Percentiles rank a stretch among this genome's conserved stretches.
Evolutionary conservation across 2,329 filamentous ascomycete species (phyloP).

Genomic region (Pestalotiopsis sp.): DNA sequence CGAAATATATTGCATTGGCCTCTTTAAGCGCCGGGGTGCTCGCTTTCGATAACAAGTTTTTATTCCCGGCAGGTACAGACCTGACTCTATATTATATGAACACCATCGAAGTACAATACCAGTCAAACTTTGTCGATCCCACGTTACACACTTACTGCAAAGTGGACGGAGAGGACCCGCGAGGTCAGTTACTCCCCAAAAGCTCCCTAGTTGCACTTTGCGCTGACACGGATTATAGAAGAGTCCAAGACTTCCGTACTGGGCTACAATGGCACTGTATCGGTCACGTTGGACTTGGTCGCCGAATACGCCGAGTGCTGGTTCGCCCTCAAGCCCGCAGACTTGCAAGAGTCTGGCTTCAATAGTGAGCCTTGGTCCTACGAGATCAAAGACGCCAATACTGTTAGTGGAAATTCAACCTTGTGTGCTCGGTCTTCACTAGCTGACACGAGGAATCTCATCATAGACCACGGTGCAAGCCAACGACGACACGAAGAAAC

Average conservation of each 20-base stretch:
- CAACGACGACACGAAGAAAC: background rate
- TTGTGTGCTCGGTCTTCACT: background rate
- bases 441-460: background rate
- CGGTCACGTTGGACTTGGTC: background rate
- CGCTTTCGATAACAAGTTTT: background rate
- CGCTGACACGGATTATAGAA: background rate
- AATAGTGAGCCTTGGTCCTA: background rate
- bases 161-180: background rate
- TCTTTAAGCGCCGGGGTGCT: background rate
- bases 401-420: background rate
- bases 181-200: background rate
- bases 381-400: background rate
- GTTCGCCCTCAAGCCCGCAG: background rate
- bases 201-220: background rate
- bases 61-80: background rate
- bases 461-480: background rate
- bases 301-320: background rate
- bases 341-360: background rate
- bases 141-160: slow-evolving; percentile 3
- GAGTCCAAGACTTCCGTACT: background rate
- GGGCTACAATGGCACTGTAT: background rate
- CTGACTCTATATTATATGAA: slow-evolving; percentile 2
- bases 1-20: background rate
- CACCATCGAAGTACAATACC: slow-evolving; percentile 2
- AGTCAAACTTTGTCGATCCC: background rate